phyloP scores from a whole-genome alignment of 2,329 filamentous ascomycete species.

The Colletotrichum spinosum region DNA sequence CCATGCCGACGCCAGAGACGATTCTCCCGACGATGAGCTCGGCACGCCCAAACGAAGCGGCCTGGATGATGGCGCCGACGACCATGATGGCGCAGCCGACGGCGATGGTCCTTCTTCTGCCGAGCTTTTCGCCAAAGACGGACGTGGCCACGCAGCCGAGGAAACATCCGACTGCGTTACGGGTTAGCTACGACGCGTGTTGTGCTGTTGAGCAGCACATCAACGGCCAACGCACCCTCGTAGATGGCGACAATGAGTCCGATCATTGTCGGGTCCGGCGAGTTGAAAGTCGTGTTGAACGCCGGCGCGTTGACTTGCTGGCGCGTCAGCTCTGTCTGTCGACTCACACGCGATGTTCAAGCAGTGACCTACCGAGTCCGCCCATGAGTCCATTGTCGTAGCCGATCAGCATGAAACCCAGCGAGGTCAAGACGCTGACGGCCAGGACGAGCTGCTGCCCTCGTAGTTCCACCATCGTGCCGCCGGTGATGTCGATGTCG shows the following conservation, averaged over 20 bases:
- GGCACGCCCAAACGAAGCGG: constrained; percentile 53
- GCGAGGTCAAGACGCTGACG: constrained; percentile 56
- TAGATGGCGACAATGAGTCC: constrained; percentile 61
- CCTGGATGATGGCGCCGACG: constrained; percentile 56
- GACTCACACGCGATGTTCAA: no score
- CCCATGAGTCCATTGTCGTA: constrained; percentile 60
- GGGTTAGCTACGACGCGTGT: not conserved
- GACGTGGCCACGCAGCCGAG: constrained; percentile 43
- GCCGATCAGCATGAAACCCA: constrained; percentile 61
- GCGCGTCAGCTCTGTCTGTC: constrained; percentile 37
- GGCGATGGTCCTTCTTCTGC: constrained; percentile 54
- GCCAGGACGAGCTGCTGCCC: constrained; percentile 54
- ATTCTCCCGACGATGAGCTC: constrained; percentile 60
- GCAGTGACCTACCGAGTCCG: constrained; percentile 43
- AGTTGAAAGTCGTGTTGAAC: constrained; percentile 54
- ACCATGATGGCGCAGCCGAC: constrained; percentile 56
- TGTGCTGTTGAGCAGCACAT: not conserved
- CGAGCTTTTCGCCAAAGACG: constrained; percentile 56
- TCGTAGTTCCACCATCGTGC: constrained; percentile 25
- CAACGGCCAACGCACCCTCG: constrained; percentile 43
- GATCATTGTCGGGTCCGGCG: constrained; percentile 53
- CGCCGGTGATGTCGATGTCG: not conserved
- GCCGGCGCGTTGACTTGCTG: constrained; percentile 50
- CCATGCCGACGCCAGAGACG: constrained; percentile 60
- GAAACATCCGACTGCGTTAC: constrained; percentile 44